Evolutionary conservation across 1,284 basidiomycete genomes (phyloP).

Genomic region (Trichosporon coremiiforme): DNA sequence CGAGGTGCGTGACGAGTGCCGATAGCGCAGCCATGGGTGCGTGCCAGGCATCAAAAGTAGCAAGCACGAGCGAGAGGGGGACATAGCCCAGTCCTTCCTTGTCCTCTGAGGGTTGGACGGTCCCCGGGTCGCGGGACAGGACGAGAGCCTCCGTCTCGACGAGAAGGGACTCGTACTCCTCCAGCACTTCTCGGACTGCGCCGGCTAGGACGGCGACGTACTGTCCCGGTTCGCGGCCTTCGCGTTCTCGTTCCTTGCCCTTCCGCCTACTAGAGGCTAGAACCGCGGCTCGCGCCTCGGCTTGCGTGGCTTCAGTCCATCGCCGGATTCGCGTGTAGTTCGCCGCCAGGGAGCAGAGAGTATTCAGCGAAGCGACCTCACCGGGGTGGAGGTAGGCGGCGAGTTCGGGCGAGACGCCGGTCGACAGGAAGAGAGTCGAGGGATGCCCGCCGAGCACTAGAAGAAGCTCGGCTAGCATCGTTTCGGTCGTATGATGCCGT

Average conservation of each 20-base stretch:
- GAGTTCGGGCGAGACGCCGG: constrained; percentile 66
- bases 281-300: constrained; percentile 31
- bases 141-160: constrained; percentile 78
- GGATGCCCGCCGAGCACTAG: constrained; percentile 78
- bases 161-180: constrained; percentile 77
- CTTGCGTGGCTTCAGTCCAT: constrained; percentile 38
- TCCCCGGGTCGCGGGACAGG: constrained; percentile 66
- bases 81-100: constrained; percentile 64
- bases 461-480: constrained; percentile 82
- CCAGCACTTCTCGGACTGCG: constrained; percentile 69
- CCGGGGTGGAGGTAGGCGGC: constrained; percentile 77
- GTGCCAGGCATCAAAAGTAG: constrained; percentile 80
- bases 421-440: constrained; percentile 68
- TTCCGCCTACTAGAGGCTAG: constrained; percentile 27
- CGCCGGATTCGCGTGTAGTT: constrained; percentile 70
- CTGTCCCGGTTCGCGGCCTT: constrained; percentile 56
- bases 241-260: constrained; percentile 12
- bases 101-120: constrained; percentile 64
- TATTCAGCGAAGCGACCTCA: constrained; percentile 75
- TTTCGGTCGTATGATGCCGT: not conserved
- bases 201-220: constrained; percentile 76
- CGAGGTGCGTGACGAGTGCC: constrained; percentile 64
- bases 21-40: constrained; percentile 72
- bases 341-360: constrained; percentile 69
- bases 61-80: constrained; percentile 75